Evolutionary conservation across 73 alveolate genomes (phyloP).

Genomic region (Stentor coeruleus): DNA sequence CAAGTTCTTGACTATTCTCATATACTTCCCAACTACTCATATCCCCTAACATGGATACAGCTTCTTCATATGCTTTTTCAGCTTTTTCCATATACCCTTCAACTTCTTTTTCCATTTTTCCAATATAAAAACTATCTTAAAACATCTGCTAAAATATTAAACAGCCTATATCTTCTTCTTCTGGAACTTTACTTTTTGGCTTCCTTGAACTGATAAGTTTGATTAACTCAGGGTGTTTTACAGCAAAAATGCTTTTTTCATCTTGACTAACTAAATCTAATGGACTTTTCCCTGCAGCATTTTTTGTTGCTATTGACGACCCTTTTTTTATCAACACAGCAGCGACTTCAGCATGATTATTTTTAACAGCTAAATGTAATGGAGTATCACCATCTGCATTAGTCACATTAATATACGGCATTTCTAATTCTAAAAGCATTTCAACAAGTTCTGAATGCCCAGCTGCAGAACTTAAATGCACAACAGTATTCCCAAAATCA

Average conservation of each 20-base stretch:
- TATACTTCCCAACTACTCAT: neutral
- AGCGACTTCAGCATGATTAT: constrained; percentile 78
- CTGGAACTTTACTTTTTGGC: neutral
- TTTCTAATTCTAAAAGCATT: neutral
- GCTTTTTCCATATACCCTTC: neutral
- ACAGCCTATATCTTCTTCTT: constrained; percentile 8
- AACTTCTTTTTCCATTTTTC: too few relatives aligned
- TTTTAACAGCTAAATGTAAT: constrained; percentile 72
- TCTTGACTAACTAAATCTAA: constrained; percentile 25
- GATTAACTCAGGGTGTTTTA: constrained; percentile 17
- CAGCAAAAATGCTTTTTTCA: constrained; percentile 3
- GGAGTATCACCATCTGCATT: constrained; percentile 52
- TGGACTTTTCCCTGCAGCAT: constrained; percentile 76
- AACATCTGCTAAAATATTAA: too few relatives aligned
- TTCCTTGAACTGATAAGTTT: neutral
- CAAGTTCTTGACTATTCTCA: neutral
- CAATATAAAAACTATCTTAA: too few relatives aligned
- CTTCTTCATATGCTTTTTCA: neutral
- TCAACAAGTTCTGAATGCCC: constrained; percentile 20
- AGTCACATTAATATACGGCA: constrained; percentile 2
- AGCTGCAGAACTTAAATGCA: neutral
- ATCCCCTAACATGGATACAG: neutral
- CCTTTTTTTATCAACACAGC: constrained; percentile 60
- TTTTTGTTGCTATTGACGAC: constrained; percentile 60
- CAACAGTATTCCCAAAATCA: neutral